Percentiles rank a stretch among this genome's conserved stretches.
Evolutionary conservation across 192 early-diverging fungal species (phyloP).

Genomic region (Backusella tarrabulga): DNA sequence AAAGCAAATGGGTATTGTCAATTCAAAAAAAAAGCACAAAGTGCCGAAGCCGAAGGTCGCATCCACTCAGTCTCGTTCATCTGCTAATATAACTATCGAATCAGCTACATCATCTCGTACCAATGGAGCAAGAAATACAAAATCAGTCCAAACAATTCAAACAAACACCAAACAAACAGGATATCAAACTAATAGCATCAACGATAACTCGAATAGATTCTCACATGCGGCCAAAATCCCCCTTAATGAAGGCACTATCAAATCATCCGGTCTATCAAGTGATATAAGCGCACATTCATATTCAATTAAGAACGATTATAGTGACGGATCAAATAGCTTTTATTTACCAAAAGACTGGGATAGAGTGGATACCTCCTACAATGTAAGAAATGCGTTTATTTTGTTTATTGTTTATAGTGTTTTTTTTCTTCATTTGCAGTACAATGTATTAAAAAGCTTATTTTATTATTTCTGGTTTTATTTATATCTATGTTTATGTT

Average conservation of each 20-base stretch:
- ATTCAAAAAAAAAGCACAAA: constrained; percentile 8
- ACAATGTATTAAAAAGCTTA: background rate
- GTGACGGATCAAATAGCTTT: constrained; percentile 11
- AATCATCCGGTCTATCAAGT: background rate
- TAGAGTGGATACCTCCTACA: background rate
- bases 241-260: background rate
- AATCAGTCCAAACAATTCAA: background rate
- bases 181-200: background rate
- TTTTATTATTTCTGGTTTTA: background rate
- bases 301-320: background rate
- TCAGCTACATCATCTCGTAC: background rate
- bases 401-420: background rate
- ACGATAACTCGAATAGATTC: background rate
- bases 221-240: background rate
- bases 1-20: constrained; percentile 9
- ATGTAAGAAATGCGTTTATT: background rate
- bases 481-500: background rate
- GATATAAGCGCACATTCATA: background rate
- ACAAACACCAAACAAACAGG: background rate
- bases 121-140: background rate
- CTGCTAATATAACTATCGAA: background rate
- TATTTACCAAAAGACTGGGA: constrained; percentile 23
- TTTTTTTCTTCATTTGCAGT: background rate
- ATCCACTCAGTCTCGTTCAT: background rate
- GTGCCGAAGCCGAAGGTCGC: background rate